Evolutionary conservation across 306 rosid species (phyloP).

Genomic region (Medicago ruthenica): DNA sequence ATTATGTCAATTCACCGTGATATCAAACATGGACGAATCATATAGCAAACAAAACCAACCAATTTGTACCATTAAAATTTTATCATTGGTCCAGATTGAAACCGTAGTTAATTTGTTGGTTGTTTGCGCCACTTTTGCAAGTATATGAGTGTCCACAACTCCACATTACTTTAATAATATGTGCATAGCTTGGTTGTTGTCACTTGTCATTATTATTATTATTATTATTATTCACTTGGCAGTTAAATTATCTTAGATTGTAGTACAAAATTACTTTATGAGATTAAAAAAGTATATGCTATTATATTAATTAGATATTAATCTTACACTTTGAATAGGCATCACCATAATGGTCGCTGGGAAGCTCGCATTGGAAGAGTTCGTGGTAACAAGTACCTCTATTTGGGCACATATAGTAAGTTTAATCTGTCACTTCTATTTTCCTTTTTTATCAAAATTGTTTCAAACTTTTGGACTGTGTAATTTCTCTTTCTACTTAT

Average conservation of each 20-base stretch:
- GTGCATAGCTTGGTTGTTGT: neutral
- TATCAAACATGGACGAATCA: too few relatives aligned
- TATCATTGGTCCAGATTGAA: neutral
- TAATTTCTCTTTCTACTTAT: neutral
- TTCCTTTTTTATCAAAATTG: neutral
- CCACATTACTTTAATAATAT: neutral
- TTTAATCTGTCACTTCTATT: neutral
- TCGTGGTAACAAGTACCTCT: conserved; percentile 87
- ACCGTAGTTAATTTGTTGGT: neutral
- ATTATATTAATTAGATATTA: neutral
- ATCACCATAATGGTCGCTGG: conserved; percentile 97
- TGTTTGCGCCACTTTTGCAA: neutral
- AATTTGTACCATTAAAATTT: neutral
- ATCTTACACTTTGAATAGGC: conserved; percentile 49
- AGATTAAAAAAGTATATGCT: neutral
- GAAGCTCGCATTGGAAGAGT: conserved; percentile 98
- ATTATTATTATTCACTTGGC: too few relatives aligned
- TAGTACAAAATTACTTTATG: neutral
- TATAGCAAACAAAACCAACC: neutral
- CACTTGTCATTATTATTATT: too few relatives aligned
- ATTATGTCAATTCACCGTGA: too few relatives aligned
- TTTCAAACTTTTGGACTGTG: neutral
- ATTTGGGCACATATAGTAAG: conserved; percentile 91
- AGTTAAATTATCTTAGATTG: neutral
- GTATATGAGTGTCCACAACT: too few relatives aligned